Conservation (phyloP, 768 basidiomycete species). For the Amanita pseudoporphyria region DNA sequence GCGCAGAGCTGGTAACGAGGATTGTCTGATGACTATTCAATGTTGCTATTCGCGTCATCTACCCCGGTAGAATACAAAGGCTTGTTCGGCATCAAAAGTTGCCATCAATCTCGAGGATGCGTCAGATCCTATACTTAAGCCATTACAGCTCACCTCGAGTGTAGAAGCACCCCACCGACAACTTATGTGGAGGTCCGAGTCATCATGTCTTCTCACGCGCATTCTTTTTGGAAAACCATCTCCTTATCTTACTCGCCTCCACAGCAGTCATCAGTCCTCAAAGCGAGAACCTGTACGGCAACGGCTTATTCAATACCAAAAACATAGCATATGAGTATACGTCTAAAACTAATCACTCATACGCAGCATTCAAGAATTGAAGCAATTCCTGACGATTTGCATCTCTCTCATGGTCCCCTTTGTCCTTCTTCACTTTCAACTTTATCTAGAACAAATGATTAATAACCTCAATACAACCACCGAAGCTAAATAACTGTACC, state of each 20-base stretch:
- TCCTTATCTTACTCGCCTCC: not conserved
- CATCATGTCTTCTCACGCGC: no score
- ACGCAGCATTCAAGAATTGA: constrained; percentile 48
- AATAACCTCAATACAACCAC: constrained; percentile 3
- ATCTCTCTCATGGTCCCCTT: constrained; percentile 45
- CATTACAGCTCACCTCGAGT: not conserved
- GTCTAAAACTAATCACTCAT: constrained; percentile 17
- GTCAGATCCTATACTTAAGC: not conserved
- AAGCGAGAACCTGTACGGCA: not conserved
- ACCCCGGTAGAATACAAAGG: not conserved
- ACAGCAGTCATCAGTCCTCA: no score
- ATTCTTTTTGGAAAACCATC: no score
- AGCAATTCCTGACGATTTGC: constrained; percentile 44
- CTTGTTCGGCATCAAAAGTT: not conserved
- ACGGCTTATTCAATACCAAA: not conserved
- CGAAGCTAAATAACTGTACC: constrained; percentile 19
- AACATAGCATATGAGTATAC: not conserved
- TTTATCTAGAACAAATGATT: constrained; percentile 35
- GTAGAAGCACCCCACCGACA: no score
- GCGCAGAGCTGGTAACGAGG: not conserved
- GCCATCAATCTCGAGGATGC: not conserved
- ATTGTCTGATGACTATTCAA: not conserved
- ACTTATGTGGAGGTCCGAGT: no score
- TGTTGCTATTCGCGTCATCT: not conserved
- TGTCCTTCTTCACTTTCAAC: constrained; percentile 52